Evolutionary conservation across 352 stramenopile species (phyloP).

Genomic region (Phytophthora ramorum): DNA sequence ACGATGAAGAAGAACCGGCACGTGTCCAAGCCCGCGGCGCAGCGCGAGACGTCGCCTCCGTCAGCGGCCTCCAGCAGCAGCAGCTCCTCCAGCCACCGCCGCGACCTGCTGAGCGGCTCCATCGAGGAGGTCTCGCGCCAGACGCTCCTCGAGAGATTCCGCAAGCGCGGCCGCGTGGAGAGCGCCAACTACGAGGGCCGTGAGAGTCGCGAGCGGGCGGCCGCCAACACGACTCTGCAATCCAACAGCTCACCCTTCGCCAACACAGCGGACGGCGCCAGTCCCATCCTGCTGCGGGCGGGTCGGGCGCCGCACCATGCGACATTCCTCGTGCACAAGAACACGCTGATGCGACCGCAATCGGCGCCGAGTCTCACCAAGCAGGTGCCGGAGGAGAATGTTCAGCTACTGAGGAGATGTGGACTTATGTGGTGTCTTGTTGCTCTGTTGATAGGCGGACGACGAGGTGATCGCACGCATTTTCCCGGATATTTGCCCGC

Average conservation of each 20-base stretch:
- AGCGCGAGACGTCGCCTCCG: constrained; percentile 19
- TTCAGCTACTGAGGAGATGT: not conserved
- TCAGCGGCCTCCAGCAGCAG: not conserved
- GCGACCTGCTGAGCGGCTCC: constrained; percentile 37
- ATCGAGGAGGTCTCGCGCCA: constrained; percentile 41
- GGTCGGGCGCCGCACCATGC: constrained; percentile 24
- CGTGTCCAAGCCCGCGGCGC: constrained; percentile 34
- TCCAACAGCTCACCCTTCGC: constrained; percentile 29
- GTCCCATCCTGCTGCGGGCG: constrained; percentile 12
- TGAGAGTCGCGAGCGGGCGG: constrained; percentile 17
- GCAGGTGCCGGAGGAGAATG: constrained; percentile 18
- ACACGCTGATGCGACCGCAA: constrained; percentile 17
- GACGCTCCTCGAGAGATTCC: constrained; percentile 54
- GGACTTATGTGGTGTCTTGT: constrained; percentile 6
- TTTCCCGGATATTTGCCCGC: constrained; percentile 82
- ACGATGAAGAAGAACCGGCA: constrained; percentile 38
- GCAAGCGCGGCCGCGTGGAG: constrained; percentile 74
- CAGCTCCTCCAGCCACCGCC: constrained; percentile 27
- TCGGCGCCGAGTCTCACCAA: constrained; percentile 35
- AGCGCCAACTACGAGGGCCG: constrained; percentile 54
- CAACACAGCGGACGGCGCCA: constrained; percentile 14
- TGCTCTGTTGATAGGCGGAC: constrained; percentile 35
- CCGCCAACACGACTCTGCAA: constrained; percentile 10
- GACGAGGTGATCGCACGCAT: constrained; percentile 70
- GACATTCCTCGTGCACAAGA: constrained; percentile 31